Percentiles rank a stretch among this genome's conserved stretches.
phyloP scores from a whole-genome alignment of 2,329 filamentous ascomycete genomes.

The Apiospora koreana region DNA sequence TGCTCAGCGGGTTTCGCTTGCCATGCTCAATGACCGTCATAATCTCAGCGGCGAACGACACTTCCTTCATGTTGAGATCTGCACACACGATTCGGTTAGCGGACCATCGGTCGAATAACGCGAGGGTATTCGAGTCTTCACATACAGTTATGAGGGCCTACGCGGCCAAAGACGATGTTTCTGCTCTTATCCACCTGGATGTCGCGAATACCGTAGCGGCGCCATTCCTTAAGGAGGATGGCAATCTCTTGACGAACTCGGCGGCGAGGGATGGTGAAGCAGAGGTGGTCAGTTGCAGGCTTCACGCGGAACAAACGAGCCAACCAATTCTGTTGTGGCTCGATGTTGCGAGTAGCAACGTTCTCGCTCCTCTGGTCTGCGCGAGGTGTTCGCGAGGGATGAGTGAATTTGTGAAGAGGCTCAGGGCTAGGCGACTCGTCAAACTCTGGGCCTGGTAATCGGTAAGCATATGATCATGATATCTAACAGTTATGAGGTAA shows the following conservation, averaged over 20 bases:
- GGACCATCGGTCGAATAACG: slow-evolving; percentile 7
- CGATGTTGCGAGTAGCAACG: slow-evolving; percentile 51
- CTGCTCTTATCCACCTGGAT: slow-evolving; percentile 77
- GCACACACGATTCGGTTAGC: background rate
- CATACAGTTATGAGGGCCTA: slow-evolving; percentile 79
- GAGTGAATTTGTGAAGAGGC: slow-evolving; percentile 23
- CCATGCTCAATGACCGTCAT: slow-evolving; percentile 89
- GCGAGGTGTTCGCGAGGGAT: slow-evolving; percentile 17
- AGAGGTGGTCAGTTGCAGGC: slow-evolving; percentile 74
- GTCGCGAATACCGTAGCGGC: slow-evolving; percentile 76
- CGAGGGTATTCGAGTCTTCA: slow-evolving; percentile 3
- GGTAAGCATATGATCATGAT: slow-evolving; percentile 15
- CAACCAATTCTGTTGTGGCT: slow-evolving; percentile 81
- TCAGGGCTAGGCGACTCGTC: slow-evolving; percentile 31
- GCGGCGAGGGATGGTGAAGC: slow-evolving; percentile 72
- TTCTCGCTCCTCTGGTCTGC: slow-evolving; percentile 26
- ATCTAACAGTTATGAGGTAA: background rate
- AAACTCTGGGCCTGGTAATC: slow-evolving; percentile 31
- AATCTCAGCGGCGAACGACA: slow-evolving; percentile 84
- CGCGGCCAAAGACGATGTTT: slow-evolving; percentile 77
- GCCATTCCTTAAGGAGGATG: slow-evolving; percentile 76
- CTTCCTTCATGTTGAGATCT: slow-evolving; percentile 82
- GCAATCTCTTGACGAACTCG: slow-evolving; percentile 77
- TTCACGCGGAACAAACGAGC: slow-evolving; percentile 88
- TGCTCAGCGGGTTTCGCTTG: slow-evolving; percentile 71